Evolutionary conservation across 2,329 filamentous ascomycete genomes (phyloP).

Genomic region (Aspergillus sp.): DNA sequence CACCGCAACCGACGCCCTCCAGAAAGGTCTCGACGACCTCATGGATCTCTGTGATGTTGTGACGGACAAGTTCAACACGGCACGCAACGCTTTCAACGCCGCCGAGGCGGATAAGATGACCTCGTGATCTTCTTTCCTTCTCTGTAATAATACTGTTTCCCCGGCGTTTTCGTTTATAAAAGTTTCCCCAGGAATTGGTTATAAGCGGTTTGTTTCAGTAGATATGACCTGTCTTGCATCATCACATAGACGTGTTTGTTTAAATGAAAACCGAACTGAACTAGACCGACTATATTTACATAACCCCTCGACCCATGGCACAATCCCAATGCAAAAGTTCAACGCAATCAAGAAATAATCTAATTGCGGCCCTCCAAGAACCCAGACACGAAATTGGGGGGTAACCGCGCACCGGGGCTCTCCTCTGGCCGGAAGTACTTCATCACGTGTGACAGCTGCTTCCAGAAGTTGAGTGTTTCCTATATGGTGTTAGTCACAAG

Average conservation of each 20-base stretch:
- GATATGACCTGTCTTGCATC: neutral
- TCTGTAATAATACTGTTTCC: conserved; percentile 9
- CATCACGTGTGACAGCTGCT: conserved; percentile 91
- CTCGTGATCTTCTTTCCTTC: conserved; percentile 15
- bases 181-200: conserved; percentile 5
- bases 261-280: conserved; percentile 11
- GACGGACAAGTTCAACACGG: conserved; percentile 73
- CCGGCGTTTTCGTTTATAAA: conserved; percentile 17
- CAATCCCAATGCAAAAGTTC: conserved; percentile 19
- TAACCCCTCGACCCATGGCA: conserved; percentile 6
- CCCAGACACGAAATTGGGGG: conserved; percentile 83
- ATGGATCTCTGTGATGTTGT: conserved; percentile 91
- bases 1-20: conserved; percentile 74
- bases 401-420: conserved; percentile 67
- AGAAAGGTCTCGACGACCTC: conserved; percentile 83
- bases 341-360: conserved; percentile 16
- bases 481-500: conserved; percentile 31
- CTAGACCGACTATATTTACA: conserved; percentile 34
- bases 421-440: conserved; percentile 92
- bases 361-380: conserved; percentile 77
- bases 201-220: conserved; percentile 2
- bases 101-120: conserved; percentile 29
- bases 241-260: neutral
- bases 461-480: conserved; percentile 99
- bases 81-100: conserved; percentile 56